Evolutionary conservation across 2,329 filamentous ascomycete species (phyloP), one percentile per base, ranked within the genome.

Genomic region (Aspergillus felis): DNA sequence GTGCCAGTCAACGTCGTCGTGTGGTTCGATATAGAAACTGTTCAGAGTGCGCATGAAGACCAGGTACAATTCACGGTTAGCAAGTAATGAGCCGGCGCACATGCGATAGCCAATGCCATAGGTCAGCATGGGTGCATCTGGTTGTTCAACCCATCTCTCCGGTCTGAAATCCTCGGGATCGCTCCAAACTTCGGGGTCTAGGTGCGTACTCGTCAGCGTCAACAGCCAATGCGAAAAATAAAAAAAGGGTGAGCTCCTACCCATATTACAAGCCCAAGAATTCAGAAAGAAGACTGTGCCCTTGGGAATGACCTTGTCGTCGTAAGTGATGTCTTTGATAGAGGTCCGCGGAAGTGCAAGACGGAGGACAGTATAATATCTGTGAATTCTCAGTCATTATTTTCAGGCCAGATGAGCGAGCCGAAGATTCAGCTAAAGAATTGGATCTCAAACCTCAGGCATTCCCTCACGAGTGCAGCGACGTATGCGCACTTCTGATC

Each of bases 191-290:
- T 79, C 76, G 0, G 78, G 73, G 64, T 86, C 83, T 76, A 59
- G 38, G 29, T 20, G 4, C 47, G 25, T 24, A 25, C 25, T 9
- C 46, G 10, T 47, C 27, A 49, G 41, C 41, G 48, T 44, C 54
- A 42, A 24, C 32, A n/a, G 42, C 48, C 20, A 28, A 14, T 6
- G 27, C 8, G 28, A 32, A 41, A 27, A 12, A 35, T 29, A 9
- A 46, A 6, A 28, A n/a, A 20, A 44, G 6, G 8, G 35, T 3
- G 24, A 22, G 44, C 10, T 70, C 78, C 66, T 73, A 84, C 84
- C 84, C 83, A 86, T 87, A 60, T 88, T 88, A 64, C 86, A 88
- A 2, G 85, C 85, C 85, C 85, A 88, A 0, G 84, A 83, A 57
- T 88, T 89, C 27, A 88, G 72, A 68, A 87, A 88, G 38, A 87